A percentile compares a stretch with the other conserved stretches of the same genome.
These are phyloP conservation scores for Knoxdaviesia capensis DNA, from an alignment of 2,329 filamentous ascomycete genomes.

Conservation along the genomic window DNA sequence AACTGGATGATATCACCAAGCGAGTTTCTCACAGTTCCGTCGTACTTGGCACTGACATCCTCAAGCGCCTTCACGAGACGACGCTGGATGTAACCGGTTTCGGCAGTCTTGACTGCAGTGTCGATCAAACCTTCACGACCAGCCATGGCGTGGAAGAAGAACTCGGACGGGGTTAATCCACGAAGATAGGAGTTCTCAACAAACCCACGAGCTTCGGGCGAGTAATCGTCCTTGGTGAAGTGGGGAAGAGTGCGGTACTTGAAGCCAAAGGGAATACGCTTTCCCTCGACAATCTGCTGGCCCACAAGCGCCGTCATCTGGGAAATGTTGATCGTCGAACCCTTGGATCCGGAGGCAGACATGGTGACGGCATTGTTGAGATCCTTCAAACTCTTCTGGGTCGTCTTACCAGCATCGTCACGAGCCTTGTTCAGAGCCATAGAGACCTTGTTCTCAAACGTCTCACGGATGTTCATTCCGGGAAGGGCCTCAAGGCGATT, in stretches of 20 bases:
- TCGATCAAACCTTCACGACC: slow-evolving; percentile 99
- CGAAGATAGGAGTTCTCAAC: slow-evolving; percentile 97
- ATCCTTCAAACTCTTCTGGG: slow-evolving; percentile 83
- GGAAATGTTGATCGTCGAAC: slow-evolving; percentile 97
- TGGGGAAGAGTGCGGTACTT: slow-evolving; percentile 94
- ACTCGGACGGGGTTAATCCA: slow-evolving; percentile 85
- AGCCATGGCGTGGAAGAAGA: slow-evolving; percentile 99
- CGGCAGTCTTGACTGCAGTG: slow-evolving; percentile 96
- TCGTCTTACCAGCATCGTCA: slow-evolving; percentile 87
- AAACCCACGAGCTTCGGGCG: slow-evolving; percentile 87
- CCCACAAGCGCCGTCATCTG: slow-evolving; percentile 98
- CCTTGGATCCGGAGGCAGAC: slow-evolving; percentile 92
- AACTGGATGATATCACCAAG: slow-evolving; percentile 94
- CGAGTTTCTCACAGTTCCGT: slow-evolving; percentile 92
- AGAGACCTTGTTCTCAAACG: slow-evolving; percentile 93
- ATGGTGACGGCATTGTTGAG: slow-evolving; percentile 93
- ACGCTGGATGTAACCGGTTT: slow-evolving; percentile 97
- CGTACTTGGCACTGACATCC: slow-evolving; percentile 94
- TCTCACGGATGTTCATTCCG: slow-evolving; percentile 96
- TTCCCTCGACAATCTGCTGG: slow-evolving; percentile 94
- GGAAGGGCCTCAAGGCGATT: slow-evolving; percentile 83
- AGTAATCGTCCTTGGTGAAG: slow-evolving; percentile 99
- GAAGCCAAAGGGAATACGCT: slow-evolving; percentile 97
- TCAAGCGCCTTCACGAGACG: slow-evolving; percentile 95
- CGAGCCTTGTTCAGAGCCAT: slow-evolving; percentile 86